Conservation (phyloP, 2,329 filamentous ascomycete species). For the Celoporthe dispersa region DNA sequence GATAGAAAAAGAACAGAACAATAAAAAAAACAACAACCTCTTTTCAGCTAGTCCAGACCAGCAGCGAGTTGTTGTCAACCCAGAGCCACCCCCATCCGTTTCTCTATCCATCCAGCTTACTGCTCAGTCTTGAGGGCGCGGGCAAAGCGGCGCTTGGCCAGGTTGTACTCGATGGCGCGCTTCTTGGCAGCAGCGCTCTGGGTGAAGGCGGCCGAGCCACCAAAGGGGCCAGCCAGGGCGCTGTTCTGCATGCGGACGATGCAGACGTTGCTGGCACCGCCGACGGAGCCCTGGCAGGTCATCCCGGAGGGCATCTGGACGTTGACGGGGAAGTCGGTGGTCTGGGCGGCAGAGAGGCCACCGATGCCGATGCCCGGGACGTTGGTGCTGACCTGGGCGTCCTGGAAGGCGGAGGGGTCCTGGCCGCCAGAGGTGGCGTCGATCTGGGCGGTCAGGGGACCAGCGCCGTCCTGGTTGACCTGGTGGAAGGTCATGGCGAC, state of each 20-base stretch:
- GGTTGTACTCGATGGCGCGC: constrained; percentile 61
- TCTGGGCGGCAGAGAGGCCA: constrained; percentile 62
- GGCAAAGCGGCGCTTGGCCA: constrained; percentile 40
- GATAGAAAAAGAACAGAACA: neutral
- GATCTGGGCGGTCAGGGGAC: constrained; percentile 63
- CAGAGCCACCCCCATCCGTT: no score
- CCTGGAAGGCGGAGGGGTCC: constrained; percentile 63
- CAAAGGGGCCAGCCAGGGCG: constrained; percentile 67
- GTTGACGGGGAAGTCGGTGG: constrained; percentile 67
- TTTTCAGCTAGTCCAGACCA: constrained; percentile 22
- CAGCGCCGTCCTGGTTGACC: constrained; percentile 74
- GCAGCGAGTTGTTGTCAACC: neutral
- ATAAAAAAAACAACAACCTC: neutral
- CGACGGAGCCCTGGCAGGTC: constrained; percentile 65
- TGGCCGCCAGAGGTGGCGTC: constrained; percentile 68
- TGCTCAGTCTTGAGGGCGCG: constrained; percentile 26
- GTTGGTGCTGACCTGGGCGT: constrained; percentile 58
- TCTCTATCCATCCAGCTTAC: neutral
- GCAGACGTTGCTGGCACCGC: constrained; percentile 65
- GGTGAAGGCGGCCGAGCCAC: constrained; percentile 69
- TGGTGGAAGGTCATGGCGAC: constrained; percentile 70
- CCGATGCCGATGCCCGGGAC: constrained; percentile 43
- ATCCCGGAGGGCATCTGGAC: constrained; percentile 71
- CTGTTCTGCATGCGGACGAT: constrained; percentile 67
- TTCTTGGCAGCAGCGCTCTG: constrained; percentile 62